Conservation (phyloP, 768 basidiomycete genomes). For the Clitopilus passeckerianus region DNA sequence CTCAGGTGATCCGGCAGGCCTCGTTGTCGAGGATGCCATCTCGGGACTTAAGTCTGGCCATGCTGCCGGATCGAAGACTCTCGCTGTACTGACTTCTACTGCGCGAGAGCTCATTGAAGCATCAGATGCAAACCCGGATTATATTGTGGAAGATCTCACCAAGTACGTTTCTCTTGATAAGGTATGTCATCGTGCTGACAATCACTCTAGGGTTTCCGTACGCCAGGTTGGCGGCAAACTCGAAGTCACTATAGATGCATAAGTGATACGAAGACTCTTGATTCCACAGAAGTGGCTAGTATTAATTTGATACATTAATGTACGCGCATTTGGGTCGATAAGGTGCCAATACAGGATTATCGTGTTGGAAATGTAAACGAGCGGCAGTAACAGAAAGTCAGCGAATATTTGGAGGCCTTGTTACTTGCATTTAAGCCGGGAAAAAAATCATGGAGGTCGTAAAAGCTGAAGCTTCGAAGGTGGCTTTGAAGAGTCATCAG, state of each 20-base stretch:
- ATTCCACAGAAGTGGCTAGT: too few species aligned
- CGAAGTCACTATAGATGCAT: conserved; percentile 39
- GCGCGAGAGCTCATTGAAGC: conserved; percentile 44
- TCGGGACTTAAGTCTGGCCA: conserved; percentile 74
- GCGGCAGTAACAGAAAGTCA: too few species aligned
- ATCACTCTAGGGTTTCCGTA: conserved; percentile 35
- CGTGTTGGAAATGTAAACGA: too few species aligned
- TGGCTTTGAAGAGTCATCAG: too few species aligned
- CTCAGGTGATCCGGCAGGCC: conserved; percentile 35
- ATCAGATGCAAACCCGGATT: conserved; percentile 54
- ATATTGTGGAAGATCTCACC: conserved; percentile 64
- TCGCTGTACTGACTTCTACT: conserved; percentile 86
- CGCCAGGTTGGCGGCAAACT: conserved; percentile 38
- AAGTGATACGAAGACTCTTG: background rate
- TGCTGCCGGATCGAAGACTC: conserved; percentile 68
- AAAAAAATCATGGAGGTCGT: too few species aligned
- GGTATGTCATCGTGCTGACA: background rate
- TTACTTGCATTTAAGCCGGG: too few species aligned
- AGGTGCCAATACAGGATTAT: background rate
- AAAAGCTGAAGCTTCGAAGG: too few species aligned
- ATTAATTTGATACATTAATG: too few species aligned
- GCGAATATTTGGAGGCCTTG: too few species aligned
- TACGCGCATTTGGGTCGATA: background rate
- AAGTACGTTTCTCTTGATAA: conserved; percentile 32
- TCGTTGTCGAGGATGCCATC: conserved; percentile 90